Base-by-base conservation (phyloP, 2,329 filamentous ascomycete genomes). In the Nothopassalora personata region DNA sequence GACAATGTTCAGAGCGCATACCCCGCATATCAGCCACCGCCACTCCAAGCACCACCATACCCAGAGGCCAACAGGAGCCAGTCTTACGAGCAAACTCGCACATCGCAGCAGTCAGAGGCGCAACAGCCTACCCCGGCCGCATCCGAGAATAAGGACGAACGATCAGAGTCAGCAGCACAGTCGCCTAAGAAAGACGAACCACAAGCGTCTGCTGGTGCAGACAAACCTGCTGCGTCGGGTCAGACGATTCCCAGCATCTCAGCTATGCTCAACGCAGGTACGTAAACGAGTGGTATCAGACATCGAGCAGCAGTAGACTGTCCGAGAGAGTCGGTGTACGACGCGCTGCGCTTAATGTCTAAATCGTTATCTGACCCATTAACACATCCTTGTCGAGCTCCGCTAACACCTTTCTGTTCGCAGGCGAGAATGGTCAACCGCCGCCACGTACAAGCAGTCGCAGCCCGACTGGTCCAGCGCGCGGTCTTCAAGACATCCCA, bases 241-340 rank as follows among this genome's bases (percentile, higher is more conserved):
- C 70, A 71, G 31, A 74, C 71, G 18, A 82, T 85, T 30, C 84
- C 84, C 8, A 81, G 79, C 63, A 83, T 84, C 58, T 78, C 73
- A 15, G 71, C 80, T 10, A 73, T 79, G 60, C 74, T 79, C 56
- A 77, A 76, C 59, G 72, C 68, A 36, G 65, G 66, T 18, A 23
- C 23, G 23, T 23, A 23, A 23, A 23, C 23, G 23, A 23, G 23
- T 23, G 23, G 23, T 23, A 23, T 23, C 23, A 23, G 23, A 23
- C 23, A 23, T 23, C 23, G 23, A 23, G 23, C 23, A 23, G 23
- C 23, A 23, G 23, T 23, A 3, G 23, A 23, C 23, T 23, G 23
- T 23, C 3, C 23, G 23, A 23, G 23, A 23, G 1, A 3, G 3
- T 23, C 23, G 23, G 2, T 23, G 23, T 23, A 23, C 23, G 23